Conservation (phyloP, 2,329 filamentous ascomycete species). For the Thermoascus crustaceus region DNA sequence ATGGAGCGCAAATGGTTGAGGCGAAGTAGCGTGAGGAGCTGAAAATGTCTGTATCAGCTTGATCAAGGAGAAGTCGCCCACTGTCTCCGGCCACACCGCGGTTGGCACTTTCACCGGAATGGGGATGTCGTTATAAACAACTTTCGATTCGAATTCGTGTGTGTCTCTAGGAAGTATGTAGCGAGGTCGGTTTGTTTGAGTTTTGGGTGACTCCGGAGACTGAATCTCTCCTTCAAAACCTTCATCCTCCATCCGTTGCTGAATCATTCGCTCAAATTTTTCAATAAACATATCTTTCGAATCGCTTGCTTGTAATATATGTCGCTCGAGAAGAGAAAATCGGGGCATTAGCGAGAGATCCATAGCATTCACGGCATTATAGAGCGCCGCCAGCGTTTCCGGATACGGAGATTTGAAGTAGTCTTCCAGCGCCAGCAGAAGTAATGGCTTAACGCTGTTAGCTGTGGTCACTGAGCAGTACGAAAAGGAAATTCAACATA, state of each 20-base stretch:
- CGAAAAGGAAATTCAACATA: conserved; percentile 28
- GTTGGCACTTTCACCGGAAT: conserved; percentile 96
- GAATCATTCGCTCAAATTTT: conserved; percentile 92
- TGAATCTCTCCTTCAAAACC: conserved; percentile 25
- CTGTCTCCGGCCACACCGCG: conserved; percentile 86
- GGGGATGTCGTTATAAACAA: conserved; percentile 92
- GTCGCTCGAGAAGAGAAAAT: conserved; percentile 72
- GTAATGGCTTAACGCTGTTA: conserved; percentile 57
- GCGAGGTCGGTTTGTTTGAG: conserved; percentile 53
- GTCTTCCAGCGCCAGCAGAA: conserved; percentile 85
- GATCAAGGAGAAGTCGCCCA: conserved; percentile 94
- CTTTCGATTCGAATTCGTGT: conserved; percentile 92
- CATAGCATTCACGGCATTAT: conserved; percentile 92
- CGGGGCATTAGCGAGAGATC: conserved; percentile 88
- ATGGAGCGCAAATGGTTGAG: conserved; percentile 77
- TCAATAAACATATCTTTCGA: conserved; percentile 95
- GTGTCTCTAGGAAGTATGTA: conserved; percentile 85
- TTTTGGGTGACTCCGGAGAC: conserved; percentile 38
- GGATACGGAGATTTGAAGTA: conserved; percentile 89
- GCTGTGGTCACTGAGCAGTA: conserved; percentile 2
- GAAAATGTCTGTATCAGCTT: conserved; percentile 96
- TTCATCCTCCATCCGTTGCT: conserved; percentile 67
- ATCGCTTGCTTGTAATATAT: conserved; percentile 80
- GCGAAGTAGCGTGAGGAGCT: conserved; percentile 68
- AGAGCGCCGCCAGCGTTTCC: conserved; percentile 80